phyloP scores from a whole-genome alignment of 73 alveolate genomes.

The Tetrahymena elliotti region DNA sequence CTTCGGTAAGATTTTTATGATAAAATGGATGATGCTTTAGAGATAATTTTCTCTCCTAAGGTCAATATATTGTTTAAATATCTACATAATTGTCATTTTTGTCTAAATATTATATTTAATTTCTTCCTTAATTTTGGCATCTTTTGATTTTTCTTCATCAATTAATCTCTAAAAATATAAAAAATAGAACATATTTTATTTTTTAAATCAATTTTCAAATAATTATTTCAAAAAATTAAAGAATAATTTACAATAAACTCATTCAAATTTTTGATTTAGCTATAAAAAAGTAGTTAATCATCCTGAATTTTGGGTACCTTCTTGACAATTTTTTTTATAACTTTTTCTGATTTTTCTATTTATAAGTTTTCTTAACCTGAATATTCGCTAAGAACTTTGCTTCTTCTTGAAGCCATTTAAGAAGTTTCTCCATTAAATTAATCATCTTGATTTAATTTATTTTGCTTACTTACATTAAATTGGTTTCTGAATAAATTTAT shows the following conservation, averaged over 20 bases:
- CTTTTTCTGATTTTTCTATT: not conserved
- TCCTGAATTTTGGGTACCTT: not conserved
- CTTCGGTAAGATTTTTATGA: not conserved
- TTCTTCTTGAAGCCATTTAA: not conserved
- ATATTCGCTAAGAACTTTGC: not conserved
- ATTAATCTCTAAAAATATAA: not conserved
- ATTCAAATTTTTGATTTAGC: not conserved
- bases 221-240: no score
- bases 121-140: not conserved
- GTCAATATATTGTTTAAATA: not conserved
- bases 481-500: not conserved
- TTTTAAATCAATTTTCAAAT: no score
- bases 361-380: not conserved
- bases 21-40: not conserved
- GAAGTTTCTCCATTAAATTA: not conserved
- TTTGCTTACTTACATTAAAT: not conserved
- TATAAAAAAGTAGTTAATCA: not conserved
- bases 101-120: not conserved
- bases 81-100: not conserved
- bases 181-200: no score
- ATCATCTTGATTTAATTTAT: not conserved
- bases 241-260: not conserved
- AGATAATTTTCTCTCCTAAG: not conserved
- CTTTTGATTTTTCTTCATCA: not conserved
- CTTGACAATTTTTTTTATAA: not conserved